These are phyloP conservation scores for Davidsoniella eucalypti DNA, from an alignment of 2,329 filamentous ascomycete genomes.

Conservation along the genomic window DNA sequence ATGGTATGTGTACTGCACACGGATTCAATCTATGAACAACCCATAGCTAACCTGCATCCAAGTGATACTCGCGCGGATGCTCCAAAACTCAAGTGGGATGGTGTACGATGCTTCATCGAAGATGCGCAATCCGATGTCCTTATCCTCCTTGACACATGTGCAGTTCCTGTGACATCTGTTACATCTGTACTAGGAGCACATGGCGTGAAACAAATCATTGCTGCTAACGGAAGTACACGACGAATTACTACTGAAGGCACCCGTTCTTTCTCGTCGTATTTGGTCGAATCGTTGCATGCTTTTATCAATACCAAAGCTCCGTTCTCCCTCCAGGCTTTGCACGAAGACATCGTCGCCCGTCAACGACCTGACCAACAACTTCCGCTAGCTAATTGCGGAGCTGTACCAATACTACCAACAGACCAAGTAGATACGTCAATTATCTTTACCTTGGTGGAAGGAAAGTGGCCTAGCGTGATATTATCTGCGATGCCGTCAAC, in stretches of 20 bases:
- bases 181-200: slow-evolving; percentile 35
- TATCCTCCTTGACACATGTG: slow-evolving; percentile 45
- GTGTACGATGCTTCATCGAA: slow-evolving; percentile 44
- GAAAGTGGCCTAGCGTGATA: slow-evolving; percentile 26
- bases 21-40: slow-evolving; percentile 20
- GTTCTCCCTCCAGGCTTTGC: slow-evolving; percentile 39
- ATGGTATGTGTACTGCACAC: slow-evolving; percentile 30
- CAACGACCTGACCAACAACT: slow-evolving; percentile 28
- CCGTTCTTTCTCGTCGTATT: slow-evolving; percentile 41
- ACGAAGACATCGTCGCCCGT: slow-evolving; percentile 35
- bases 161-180: slow-evolving; percentile 30
- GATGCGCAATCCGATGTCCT: slow-evolving; percentile 47
- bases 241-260: slow-evolving; percentile 22
- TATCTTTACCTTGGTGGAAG: slow-evolving; percentile 38
- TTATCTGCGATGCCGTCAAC: slow-evolving; percentile 3
- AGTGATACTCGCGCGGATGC: slow-evolving; percentile 42
- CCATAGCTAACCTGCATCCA: slow-evolving; percentile 13
- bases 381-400: slow-evolving; percentile 30
- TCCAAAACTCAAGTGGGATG: slow-evolving; percentile 46
- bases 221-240: slow-evolving; percentile 37
- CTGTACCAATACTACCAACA: slow-evolving; percentile 18
- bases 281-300: slow-evolving; percentile 38
- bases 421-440: slow-evolving; percentile 25
- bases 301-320: slow-evolving; percentile 30
- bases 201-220: slow-evolving; percentile 45